Percentiles rank a stretch among this genome's conserved stretches.
Evolutionary conservation across 1,284 basidiomycete species (phyloP).

Genomic region (Trichosporon inkin): DNA sequence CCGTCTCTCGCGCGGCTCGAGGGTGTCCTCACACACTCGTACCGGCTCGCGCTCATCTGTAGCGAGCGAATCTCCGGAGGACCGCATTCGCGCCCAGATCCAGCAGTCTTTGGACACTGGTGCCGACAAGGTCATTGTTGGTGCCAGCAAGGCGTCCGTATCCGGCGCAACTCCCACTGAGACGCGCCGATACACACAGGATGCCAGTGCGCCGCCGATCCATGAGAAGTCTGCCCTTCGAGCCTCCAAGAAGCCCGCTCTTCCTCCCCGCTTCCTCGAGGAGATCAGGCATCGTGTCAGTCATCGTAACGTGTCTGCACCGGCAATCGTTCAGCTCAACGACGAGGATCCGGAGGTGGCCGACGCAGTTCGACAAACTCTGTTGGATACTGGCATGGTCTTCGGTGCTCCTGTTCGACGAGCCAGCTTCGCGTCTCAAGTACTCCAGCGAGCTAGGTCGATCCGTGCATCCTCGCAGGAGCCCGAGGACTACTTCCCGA

Average conservation of each 20-base stretch:
- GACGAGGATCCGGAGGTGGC: constrained; percentile 17
- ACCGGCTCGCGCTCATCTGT: neutral
- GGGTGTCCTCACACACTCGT: neutral
- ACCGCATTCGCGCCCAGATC: constrained; percentile 75
- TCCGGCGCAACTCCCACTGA: constrained; percentile 18
- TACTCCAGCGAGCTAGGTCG: constrained; percentile 21
- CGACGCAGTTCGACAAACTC: constrained; percentile 17
- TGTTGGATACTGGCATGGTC: constrained; percentile 1
- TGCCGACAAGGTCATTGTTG: constrained; percentile 52
- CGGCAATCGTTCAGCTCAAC: constrained; percentile 23
- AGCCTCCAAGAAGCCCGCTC: constrained; percentile 29
- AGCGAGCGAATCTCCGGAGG: constrained; percentile 52
- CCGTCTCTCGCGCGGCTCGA: neutral
- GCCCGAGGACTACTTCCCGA: constrained; percentile 20
- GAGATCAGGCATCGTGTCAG: constrained; percentile 41
- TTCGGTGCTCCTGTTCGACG: constrained; percentile 2
- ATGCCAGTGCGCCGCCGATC: constrained; percentile 37
- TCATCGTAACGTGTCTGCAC: constrained; percentile 34
- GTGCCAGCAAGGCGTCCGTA: constrained; percentile 20
- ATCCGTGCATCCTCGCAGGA: constrained; percentile 19
- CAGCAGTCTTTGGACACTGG: constrained; percentile 74
- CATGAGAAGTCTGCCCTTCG: constrained; percentile 44
- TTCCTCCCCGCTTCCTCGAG: constrained; percentile 47
- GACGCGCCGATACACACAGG: constrained; percentile 3
- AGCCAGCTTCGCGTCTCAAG: constrained; percentile 20